Evolutionary conservation across 768 basidiomycete genomes (phyloP), one percentile per base, ranked within the genome.

Genomic region (Suillus spraguei): DNA sequence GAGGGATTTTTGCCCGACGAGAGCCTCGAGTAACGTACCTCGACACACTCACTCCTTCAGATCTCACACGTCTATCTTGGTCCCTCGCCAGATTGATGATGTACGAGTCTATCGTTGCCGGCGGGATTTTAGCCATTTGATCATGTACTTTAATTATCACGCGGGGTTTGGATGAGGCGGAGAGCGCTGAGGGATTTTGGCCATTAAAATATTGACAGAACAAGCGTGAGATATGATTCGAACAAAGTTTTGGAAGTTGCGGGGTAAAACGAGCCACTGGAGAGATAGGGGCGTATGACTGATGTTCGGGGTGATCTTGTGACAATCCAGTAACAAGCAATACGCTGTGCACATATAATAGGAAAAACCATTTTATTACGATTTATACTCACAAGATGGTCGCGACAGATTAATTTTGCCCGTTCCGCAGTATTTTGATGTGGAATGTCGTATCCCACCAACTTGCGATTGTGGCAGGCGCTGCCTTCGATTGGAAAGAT

Each of bases 1-100:
- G 52, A 53, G 52, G 52, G 52, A 50, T 17, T 50, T 32, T 52
- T 5, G 50, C 50, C 50, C 50, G 50, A 52, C 28, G 50, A 52
- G 28, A 10, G 17, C 50, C 28, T 32, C 8, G 17, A 17, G 10
- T n/a, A 52, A 32, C 32, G 50, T 52, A 32, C 32, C 52, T 13
- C 52, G 20, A 20, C 52, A 6, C 10, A 20, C 17, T 22, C 8
- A 24, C 13, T 22, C 46, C 28, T 2, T 4, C 2, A 1, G 11
- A 53, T 53, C 52, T 33, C 7, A 10, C 2, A 35, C 20, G 33
- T 1, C 52, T 53, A 53, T 53, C 33, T 53, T 33, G 11, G 3
- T 5, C 52, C 52, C 32, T 33, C 52, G 9, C 10, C 17, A 53
- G 52, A 53, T 53, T n/a, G 32, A 53, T 20, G 20, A 33, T 53